phyloP scores from a whole-genome alignment of 352 stramenopile genomes.

The Globisporangium polare region DNA sequence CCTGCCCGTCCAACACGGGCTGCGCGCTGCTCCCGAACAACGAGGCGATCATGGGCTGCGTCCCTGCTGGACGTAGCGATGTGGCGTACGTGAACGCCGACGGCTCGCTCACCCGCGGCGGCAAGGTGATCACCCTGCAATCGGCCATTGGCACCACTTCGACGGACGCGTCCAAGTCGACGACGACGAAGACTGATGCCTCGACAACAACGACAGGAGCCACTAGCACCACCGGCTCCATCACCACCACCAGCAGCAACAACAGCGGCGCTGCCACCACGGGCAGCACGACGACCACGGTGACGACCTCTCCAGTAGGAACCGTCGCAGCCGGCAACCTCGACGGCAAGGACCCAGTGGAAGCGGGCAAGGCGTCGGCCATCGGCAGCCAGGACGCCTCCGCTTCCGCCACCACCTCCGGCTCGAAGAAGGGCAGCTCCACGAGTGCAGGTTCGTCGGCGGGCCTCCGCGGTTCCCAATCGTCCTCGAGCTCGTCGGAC shows the following conservation, averaged over 20 bases:
- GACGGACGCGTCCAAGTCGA: neutral
- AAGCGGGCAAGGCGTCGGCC: slow-evolving; percentile 3
- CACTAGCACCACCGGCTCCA: slow-evolving; percentile 1
- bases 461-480: slow-evolving; percentile 12
- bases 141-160: neutral
- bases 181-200: slow-evolving; percentile 7
- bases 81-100: slow-evolving; percentile 73
- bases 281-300: neutral
- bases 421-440: neutral
- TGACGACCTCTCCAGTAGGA: slow-evolving; percentile 8
- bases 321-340: slow-evolving; percentile 10
- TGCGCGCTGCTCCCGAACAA: slow-evolving; percentile 60
- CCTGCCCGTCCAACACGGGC: slow-evolving; percentile 43
- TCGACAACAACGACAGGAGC: neutral
- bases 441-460: neutral
- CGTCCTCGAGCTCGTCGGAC: slow-evolving; percentile 9
- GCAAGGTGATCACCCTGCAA: slow-evolving; percentile 23
- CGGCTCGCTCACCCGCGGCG: slow-evolving; percentile 50
- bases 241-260: slow-evolving; percentile 18
- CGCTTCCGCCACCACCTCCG: neutral
- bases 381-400: slow-evolving; percentile 10
- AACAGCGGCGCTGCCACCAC: neutral
- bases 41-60: slow-evolving; percentile 68
- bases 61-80: slow-evolving; percentile 37
- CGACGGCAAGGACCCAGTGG: slow-evolving; percentile 1